Evolutionary conservation across 345 rosid species (phyloP), one percentile per base, ranked within the genome.

Genomic region (Arabidopsis thaliana): DNA sequence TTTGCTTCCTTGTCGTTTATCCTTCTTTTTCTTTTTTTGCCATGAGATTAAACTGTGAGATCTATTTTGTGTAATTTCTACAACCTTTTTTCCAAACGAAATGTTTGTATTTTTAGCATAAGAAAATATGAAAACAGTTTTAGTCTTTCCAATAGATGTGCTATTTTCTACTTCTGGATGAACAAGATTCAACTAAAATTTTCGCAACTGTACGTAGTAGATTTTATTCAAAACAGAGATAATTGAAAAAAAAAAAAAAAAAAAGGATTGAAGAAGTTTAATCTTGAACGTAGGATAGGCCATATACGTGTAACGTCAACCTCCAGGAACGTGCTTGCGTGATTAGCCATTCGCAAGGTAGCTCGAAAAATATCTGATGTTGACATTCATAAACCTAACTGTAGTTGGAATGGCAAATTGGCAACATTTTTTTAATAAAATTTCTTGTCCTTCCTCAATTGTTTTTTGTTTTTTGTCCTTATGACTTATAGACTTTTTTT

Each of bases 301-400:
- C 59, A 57, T 12, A 12, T 16, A 74, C 78, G 78, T 74, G 67
- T 66, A 58, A 25, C 59, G 6, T 16, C 73, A 74, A 22, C 45
- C 34, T 59, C 67, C 73, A 74, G 5, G 28, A 68, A 73, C 71
- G 77, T 73, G 65, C 48, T 45, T 55, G 65, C 49, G 28, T 65
- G 28, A 48, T 33, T 44, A 56, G 22, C 71, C 78, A 56, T 56
- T 73, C 78, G 53, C 13, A 73, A n/a, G 78, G 71, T 73, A 65
- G 71, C 58, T 73, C 8, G 8, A 45, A 42, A 42, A 65, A 73
- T 44, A 34, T 64, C 20, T n/a, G 23, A 34, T n/a, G 65, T 65
- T 65, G 42, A 55, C 22, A 45, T 44, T 28, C 4, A 14, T 20
- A 44, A 44, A 44, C 20, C 49, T 2, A 44, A 44, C 49, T 1